Evolutionary conservation across 768 basidiomycete genomes (phyloP).

Genomic region (Kwoniella sp.): DNA sequence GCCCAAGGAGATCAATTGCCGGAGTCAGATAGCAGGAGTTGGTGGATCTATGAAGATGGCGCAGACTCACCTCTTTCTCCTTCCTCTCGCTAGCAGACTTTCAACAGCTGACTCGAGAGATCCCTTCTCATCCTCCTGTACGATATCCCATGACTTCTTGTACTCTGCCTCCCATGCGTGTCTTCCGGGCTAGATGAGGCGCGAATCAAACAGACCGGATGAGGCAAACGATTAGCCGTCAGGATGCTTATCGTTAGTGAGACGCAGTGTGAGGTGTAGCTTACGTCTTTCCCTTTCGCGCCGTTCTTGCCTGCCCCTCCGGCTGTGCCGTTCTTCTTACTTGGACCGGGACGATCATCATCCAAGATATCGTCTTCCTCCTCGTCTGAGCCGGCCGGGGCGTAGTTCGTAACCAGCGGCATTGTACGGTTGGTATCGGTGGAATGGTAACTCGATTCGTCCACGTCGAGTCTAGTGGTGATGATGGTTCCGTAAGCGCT

Average conservation of each 20-base stretch:
- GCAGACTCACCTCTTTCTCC: slow-evolving; percentile 71
- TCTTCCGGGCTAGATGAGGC: slow-evolving; percentile 39
- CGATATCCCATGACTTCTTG: slow-evolving; percentile 92
- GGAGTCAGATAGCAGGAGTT: neutral
- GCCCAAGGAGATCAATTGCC: too few species aligned
- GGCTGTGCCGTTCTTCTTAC: slow-evolving; percentile 17
- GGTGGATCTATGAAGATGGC: neutral
- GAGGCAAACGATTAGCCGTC: too few species aligned
- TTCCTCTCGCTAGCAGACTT: slow-evolving; percentile 79
- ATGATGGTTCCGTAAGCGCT: too few species aligned
- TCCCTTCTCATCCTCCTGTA: slow-evolving; percentile 92
- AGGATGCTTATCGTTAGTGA: neutral
- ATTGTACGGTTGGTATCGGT: too few species aligned
- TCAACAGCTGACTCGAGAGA: slow-evolving; percentile 88
- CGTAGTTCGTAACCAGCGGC: slow-evolving; percentile 31
- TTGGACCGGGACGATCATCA: slow-evolving; percentile 41
- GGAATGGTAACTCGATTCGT: too few species aligned
- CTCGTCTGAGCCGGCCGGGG: slow-evolving; percentile 26
- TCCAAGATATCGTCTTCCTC: slow-evolving; percentile 35
- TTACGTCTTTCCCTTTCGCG: slow-evolving; percentile 34
- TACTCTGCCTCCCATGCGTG: slow-evolving; percentile 98
- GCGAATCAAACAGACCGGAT: too few species aligned
- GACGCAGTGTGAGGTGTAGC: neutral
- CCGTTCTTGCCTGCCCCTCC: slow-evolving; percentile 18
- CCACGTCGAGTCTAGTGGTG: too few species aligned